Evolutionary conservation across 305 asterid species (phyloP).

Genomic region (Vinca major): DNA sequence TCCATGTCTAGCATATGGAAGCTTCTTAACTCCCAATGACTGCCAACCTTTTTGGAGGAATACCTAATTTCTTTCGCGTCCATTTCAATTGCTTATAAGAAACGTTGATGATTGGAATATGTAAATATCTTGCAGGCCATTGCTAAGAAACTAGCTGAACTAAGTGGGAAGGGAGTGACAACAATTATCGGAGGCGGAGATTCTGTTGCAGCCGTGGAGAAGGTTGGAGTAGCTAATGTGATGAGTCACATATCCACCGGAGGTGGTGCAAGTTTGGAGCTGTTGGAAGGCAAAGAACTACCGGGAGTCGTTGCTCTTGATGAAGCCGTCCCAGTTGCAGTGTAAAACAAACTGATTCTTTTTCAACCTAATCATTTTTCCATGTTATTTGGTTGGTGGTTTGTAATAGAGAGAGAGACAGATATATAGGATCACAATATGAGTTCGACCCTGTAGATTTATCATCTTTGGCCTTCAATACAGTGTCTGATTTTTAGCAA

Average conservation of each 20-base stretch:
- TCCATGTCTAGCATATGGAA: not conserved
- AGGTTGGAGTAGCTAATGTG: slow-evolving; percentile 60
- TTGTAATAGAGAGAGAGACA: slow-evolving; percentile 10
- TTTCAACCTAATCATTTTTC: not conserved
- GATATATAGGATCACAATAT: slow-evolving; percentile 7
- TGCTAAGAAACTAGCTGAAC: slow-evolving; percentile 73
- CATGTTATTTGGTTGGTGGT: slow-evolving; percentile 7
- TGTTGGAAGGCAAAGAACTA: slow-evolving; percentile 66
- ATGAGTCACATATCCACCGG: slow-evolving; percentile 94
- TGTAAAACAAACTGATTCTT: slow-evolving; percentile 8
- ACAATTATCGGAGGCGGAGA: slow-evolving; percentile 85
- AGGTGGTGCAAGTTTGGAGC: slow-evolving; percentile 91
- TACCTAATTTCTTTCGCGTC: not conserved
- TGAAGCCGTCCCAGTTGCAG: slow-evolving; percentile 38
- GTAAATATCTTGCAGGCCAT: slow-evolving; percentile 33
- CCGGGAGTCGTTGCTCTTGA: slow-evolving; percentile 78
- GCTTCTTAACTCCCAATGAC: not conserved
- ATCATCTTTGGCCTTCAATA: not conserved
- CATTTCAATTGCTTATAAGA: not conserved
- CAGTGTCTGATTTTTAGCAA: not conserved
- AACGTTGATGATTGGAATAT: slow-evolving; percentile 1
- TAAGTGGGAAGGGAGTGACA: slow-evolving; percentile 69
- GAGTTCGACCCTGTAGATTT: slow-evolving; percentile 17
- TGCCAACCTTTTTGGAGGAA: not conserved
- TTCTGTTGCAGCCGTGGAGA: slow-evolving; percentile 82